A percentile compares a stretch with the other conserved stretches of the same genome.
phyloP scores from a whole-genome alignment of 148 eudicot species.

The Pouteria glomerata region DNA sequence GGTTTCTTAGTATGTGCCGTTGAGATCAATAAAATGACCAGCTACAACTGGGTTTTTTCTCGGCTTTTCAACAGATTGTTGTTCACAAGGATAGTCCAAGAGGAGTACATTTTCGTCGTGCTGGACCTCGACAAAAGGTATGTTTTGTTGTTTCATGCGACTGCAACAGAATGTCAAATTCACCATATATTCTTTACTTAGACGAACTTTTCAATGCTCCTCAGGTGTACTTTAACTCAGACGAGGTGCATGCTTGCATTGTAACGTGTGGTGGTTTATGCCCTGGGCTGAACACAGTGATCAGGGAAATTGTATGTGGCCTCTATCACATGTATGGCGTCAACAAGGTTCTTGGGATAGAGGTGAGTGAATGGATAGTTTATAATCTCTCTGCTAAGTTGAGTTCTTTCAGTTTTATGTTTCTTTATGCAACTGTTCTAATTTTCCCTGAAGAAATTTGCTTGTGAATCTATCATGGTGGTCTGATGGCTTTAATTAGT shows the following conservation, averaged over 20 bases:
- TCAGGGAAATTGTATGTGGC: conserved; percentile 76
- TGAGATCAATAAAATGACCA: not conserved
- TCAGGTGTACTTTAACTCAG: conserved; percentile 75
- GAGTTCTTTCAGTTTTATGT: not conserved
- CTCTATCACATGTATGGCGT: conserved; percentile 86
- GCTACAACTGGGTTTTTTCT: not conserved
- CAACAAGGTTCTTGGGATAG: conserved; percentile 68
- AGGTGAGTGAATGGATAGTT: conserved; percentile 39
- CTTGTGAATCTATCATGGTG: not conserved
- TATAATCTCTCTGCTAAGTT: not conserved
- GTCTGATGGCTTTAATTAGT: not conserved
- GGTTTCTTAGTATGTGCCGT: no score
- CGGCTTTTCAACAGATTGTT: conserved; percentile 45
- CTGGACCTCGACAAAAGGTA: conserved; percentile 85
- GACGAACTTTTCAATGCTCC: conserved; percentile 15
- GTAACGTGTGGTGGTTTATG: conserved; percentile 95
- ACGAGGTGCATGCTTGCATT: conserved; percentile 80
- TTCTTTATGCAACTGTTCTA: not conserved
- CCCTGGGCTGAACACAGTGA: conserved; percentile 88
- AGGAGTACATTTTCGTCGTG: conserved; percentile 80
- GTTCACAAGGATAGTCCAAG: conserved; percentile 72
- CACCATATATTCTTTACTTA: conserved; percentile 10
- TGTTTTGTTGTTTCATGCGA: not conserved
- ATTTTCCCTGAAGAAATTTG: not conserved
- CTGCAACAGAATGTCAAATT: not conserved